Conservation (phyloP, 2,329 filamentous ascomycete species). For the Colletotrichum lindemuthianum region DNA sequence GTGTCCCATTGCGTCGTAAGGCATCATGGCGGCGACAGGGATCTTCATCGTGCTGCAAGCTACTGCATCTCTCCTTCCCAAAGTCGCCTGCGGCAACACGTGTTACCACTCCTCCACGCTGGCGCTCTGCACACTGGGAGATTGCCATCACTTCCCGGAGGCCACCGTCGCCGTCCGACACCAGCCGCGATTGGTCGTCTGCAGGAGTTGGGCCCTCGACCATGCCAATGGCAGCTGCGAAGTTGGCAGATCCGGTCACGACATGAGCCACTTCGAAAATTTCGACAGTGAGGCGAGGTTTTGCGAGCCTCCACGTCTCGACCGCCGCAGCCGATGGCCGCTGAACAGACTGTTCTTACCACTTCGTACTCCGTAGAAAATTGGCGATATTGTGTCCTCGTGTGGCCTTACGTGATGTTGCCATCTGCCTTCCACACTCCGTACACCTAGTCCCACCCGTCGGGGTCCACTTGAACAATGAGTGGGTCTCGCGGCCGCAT, state of each 20-base stretch:
- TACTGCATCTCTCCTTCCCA: conserved; percentile 27
- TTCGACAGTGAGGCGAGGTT: conserved; percentile 28
- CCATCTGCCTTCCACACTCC: too few species aligned
- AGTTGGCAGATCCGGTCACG: conserved; percentile 22
- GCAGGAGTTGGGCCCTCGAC: not conserved
- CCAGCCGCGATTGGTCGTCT: conserved; percentile 9
- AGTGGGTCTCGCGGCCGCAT: too few species aligned
- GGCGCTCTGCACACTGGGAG: conserved; percentile 16
- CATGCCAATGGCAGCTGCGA: not conserved
- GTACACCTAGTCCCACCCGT: too few species aligned
- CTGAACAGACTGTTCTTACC: too few species aligned
- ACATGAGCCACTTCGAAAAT: conserved; percentile 36
- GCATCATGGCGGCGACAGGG: conserved; percentile 23
- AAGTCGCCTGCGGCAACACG: conserved; percentile 34
- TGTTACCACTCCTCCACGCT: conserved; percentile 30
- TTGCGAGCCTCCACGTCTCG: not conserved
- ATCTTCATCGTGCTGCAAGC: conserved; percentile 25
- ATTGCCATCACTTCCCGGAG: conserved; percentile 13
- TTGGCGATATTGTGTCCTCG: too few species aligned
- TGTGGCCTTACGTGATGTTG: too few species aligned
- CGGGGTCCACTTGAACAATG: too few species aligned
- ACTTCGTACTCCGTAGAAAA: too few species aligned
- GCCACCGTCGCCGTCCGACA: conserved; percentile 5
- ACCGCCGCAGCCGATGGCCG: not conserved
- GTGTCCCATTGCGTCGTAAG: not conserved